Evolutionary conservation across 2,329 filamentous ascomycete genomes (phyloP), one percentile per base, ranked within the genome.

Genomic region (Botrytis hyacinthi): DNA sequence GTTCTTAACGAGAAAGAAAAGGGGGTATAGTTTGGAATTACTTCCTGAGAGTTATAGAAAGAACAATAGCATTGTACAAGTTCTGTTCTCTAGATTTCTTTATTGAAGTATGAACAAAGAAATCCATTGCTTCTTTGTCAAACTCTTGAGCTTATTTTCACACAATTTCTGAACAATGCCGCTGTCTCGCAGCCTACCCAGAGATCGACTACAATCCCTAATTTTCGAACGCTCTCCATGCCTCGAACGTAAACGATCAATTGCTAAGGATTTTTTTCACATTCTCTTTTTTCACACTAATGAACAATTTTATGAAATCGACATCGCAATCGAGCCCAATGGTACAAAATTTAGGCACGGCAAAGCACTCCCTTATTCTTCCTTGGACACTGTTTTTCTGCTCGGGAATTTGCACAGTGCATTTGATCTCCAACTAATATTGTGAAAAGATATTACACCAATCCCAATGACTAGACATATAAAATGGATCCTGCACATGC

Each of bases 381-480:
- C 35, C 7, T 14, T 26, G 4, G n/a, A 54, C 16, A 67, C 14
- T 22, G 10, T 4, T 7, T 4, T 14, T 29, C 35, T 54, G n/a
- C 18, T 22, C 9, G 7, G 2, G 46, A 3, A 26, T 46, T 4
- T n/a, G 12, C n/a, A 7, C 10, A 6, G 12, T n/a, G 14, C 22
- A 61, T 51, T 8, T 26, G 6, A 61, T 40, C 3, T 37, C 2
- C 3, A 14, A 61, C 12, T 26, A 42, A 12, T 35, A 62, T n/a
- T 6, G 6, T n/a, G 22, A 40, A 40, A 9, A 18, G 12, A n/a
- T 8, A 2, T 10, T 5, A 2, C 3, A 18, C 18, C 3, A n/a
- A 22, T 16, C 3, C 7, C 22, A 42, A 42, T 42, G 29, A 14
- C 14, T n/a, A 35, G 22, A 26, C 8, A 16, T 40, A 3, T 8